Conservation (phyloP, 169 alveolate species). For the Cryptosporidium meleagridis region DNA sequence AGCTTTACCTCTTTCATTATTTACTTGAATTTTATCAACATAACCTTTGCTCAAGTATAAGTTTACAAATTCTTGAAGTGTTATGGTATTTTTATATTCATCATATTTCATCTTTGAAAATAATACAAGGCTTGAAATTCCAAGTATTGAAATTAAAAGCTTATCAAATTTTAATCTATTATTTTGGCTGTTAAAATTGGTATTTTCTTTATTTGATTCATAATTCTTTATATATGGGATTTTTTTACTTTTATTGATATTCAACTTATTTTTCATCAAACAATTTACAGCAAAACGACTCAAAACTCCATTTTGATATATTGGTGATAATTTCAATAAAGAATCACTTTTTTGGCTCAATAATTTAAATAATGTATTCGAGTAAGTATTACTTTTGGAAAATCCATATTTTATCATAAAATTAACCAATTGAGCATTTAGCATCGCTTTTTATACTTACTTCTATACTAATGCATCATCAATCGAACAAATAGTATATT, state of each 20-base stretch:
- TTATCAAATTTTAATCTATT: background rate
- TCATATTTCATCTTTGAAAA: background rate
- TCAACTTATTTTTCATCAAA: background rate
- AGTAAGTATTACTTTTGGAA: background rate
- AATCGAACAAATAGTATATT: background rate
- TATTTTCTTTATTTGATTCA: background rate
- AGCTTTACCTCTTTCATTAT: constrained; percentile 77
- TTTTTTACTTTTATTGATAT: background rate
- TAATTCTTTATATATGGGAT: background rate
- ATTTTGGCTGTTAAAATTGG: background rate
- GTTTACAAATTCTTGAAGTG: constrained; percentile 85
- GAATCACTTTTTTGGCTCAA: background rate
- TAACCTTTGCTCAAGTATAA: constrained; percentile 84
- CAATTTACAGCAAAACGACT: too few relatives aligned
- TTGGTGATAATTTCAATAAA: background rate
- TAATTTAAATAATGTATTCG: background rate
- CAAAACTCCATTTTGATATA: background rate
- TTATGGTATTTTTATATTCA: constrained; percentile 81
- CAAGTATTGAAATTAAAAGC: constrained; percentile 9
- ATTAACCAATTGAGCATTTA: background rate
- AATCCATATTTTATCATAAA: background rate
- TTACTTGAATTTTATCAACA: constrained; percentile 84
- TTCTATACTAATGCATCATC: background rate
- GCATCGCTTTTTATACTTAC: background rate
- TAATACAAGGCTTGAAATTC: constrained; percentile 10